These are phyloP conservation scores for Mycena polygramma DNA, from an alignment of 768 basidiomycete species.

Conservation along the genomic window DNA sequence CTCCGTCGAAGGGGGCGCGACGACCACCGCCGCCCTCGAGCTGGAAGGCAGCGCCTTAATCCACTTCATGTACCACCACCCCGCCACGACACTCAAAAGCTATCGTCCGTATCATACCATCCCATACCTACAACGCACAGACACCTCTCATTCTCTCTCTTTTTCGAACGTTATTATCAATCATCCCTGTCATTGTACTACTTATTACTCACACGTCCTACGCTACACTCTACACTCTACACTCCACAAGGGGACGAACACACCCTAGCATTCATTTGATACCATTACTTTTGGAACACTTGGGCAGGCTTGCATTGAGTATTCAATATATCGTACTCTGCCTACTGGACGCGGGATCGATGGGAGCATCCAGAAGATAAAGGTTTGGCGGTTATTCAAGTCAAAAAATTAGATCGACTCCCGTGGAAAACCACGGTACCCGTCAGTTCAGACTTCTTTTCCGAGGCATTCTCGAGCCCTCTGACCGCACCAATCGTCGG, in stretches of 20 bases:
- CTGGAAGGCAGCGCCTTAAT: slow-evolving; percentile 58
- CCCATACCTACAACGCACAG: no score
- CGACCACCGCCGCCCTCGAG: slow-evolving; percentile 68
- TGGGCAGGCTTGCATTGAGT: not conserved
- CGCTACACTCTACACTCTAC: no score
- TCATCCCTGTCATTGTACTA: slow-evolving; percentile 23
- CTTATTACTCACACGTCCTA: slow-evolving; percentile 10
- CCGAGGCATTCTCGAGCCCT: no score
- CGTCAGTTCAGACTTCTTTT: no score
- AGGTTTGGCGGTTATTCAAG: no score
- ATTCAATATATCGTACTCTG: no score
- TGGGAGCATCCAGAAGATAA: no score
- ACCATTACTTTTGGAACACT: slow-evolving; percentile 9
- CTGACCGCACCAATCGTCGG: no score
- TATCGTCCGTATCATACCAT: not conserved
- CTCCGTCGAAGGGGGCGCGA: slow-evolving; percentile 42
- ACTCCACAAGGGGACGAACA: not conserved
- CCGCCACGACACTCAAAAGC: slow-evolving; percentile 7
- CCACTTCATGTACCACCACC: not conserved
- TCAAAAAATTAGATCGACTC: no score
- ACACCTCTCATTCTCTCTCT: not conserved
- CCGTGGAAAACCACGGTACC: no score
- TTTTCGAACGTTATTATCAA: slow-evolving; percentile 16
- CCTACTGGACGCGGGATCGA: no score
- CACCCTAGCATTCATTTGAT: not conserved